Percentiles rank a stretch among this genome's conserved stretches.
Evolutionary conservation across 2,329 filamentous ascomycete genomes (phyloP).

Genomic region (Botrytis cinerea): DNA sequence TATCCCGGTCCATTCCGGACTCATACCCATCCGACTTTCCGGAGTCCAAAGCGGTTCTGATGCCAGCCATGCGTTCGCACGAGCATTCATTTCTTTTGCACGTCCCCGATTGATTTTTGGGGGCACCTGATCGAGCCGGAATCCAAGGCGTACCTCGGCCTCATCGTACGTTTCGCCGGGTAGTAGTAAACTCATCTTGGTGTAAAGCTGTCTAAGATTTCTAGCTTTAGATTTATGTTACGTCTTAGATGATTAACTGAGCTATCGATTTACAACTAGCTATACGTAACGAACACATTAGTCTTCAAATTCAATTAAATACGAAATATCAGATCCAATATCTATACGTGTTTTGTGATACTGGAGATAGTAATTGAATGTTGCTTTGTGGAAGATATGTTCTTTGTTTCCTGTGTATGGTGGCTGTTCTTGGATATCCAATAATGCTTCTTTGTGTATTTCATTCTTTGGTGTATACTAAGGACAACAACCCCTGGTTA

Average conservation of each 20-base stretch:
- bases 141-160: neutral
- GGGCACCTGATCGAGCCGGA: neutral
- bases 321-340: neutral
- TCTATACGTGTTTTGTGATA: neutral
- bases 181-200: neutral
- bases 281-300: too few species aligned
- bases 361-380: neutral
- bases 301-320: neutral
- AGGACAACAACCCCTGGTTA: neutral
- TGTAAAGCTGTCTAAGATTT: neutral
- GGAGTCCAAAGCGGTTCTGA: neutral
- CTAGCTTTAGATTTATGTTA: neutral
- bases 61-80: neutral
- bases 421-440: constrained; percentile 15
- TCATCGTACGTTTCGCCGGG: neutral
- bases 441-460: constrained; percentile 3
- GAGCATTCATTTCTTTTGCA: neutral
- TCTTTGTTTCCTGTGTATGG: neutral
- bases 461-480: neutral
- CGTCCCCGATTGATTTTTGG: fast-evolving
- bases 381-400: neutral
- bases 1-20: neutral
- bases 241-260: neutral
- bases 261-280: neutral
- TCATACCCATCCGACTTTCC: neutral